Conservation (phyloP, 441 rosid genomes). For the Croton setiger region DNA sequence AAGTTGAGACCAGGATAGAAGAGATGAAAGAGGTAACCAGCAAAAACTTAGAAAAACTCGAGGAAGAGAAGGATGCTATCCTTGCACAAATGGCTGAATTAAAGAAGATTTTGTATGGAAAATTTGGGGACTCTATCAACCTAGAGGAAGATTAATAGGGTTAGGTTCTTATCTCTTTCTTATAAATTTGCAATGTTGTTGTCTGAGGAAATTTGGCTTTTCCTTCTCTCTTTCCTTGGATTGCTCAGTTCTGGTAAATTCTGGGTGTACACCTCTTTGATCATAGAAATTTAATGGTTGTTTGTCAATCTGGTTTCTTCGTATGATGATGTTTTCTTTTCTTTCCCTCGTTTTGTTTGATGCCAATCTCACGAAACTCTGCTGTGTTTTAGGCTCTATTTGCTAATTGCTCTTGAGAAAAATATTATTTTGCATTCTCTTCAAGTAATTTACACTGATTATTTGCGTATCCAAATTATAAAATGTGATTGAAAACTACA, state of each 20-base stretch:
- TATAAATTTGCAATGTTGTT: neutral
- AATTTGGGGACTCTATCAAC: conserved; percentile 85
- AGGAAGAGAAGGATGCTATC: conserved; percentile 63
- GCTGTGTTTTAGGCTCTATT: neutral
- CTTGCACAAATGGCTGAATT: conserved; percentile 64
- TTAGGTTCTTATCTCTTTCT: neutral
- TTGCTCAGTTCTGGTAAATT: neutral
- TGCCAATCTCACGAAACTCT: neutral
- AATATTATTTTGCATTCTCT: neutral
- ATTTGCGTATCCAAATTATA: neutral
- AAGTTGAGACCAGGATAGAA: conserved; percentile 79
- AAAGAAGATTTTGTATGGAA: conserved; percentile 76
- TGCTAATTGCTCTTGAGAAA: too few species aligned
- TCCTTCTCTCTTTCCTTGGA: neutral
- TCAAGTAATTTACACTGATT: neutral
- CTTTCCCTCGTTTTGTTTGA: neutral
- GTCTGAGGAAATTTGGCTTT: neutral
- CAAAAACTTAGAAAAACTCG: conserved; percentile 60
- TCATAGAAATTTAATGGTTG: neutral
- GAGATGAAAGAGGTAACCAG: conserved; percentile 61
- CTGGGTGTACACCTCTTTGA: neutral
- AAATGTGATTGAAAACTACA: neutral
- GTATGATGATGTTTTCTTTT: too few species aligned
- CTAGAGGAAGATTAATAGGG: conserved; percentile 69
- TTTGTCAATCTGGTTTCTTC: neutral